These are phyloP conservation scores for Heliosperma pusillum DNA, from an alignment of 148 eudicot genomes.

Conservation along the genomic window DNA sequence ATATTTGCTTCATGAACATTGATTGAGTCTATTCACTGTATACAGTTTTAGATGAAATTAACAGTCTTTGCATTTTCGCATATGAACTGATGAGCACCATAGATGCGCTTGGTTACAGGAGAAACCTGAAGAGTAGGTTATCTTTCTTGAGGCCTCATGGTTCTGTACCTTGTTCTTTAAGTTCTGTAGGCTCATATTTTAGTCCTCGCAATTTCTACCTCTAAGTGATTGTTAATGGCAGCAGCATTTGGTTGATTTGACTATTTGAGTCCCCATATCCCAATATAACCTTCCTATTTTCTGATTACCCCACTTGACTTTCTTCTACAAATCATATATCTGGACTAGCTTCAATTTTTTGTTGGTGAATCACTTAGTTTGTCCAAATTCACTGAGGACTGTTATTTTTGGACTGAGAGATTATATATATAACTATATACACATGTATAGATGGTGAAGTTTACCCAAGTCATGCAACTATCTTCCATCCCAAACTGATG, in stretches of 20 bases:
- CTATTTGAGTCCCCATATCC: background rate
- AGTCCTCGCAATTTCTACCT: background rate
- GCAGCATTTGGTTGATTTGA: background rate
- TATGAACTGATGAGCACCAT: background rate
- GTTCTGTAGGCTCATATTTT: background rate
- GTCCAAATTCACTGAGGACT: background rate
- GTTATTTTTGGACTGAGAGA: background rate
- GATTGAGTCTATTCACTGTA: background rate
- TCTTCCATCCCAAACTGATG: slow-evolving; percentile 1
- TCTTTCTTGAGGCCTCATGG: background rate
- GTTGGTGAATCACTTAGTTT: background rate
- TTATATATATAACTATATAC: background rate
- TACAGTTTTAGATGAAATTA: background rate
- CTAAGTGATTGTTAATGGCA: background rate
- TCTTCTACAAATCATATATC: background rate
- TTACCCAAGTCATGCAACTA: background rate
- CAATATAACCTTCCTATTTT: background rate
- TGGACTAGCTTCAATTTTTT: background rate
- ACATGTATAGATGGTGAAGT: background rate
- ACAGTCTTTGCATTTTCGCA: background rate
- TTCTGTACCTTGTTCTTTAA: background rate
- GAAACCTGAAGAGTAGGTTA: background rate
- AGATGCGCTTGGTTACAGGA: background rate
- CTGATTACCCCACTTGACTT: background rate
- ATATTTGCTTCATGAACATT: background rate